These are phyloP conservation scores for Aspergillus chevalieri DNA, from an alignment of 2,329 filamentous ascomycete species.

Conservation along the genomic window DNA sequence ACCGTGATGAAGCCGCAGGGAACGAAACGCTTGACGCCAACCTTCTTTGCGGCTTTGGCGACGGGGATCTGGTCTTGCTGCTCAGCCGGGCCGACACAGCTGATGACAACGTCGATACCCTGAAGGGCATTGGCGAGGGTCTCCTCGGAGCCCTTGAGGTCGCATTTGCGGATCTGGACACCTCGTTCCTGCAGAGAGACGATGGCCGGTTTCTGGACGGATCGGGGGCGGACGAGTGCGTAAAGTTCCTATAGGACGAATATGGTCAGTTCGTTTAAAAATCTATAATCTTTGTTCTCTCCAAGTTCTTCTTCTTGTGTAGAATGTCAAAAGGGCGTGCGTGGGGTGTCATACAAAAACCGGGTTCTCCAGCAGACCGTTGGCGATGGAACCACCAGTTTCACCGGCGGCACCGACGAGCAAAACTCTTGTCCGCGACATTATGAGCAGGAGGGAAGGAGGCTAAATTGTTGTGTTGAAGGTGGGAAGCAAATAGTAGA, in stretches of 20 bases:
- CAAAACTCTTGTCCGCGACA: slow-evolving; percentile 32
- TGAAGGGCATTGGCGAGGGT: slow-evolving; percentile 38
- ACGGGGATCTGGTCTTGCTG: slow-evolving; percentile 42
- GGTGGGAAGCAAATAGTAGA: slow-evolving; percentile 5
- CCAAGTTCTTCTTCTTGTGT: too few relatives aligned
- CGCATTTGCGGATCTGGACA: slow-evolving; percentile 38
- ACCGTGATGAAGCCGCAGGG: slow-evolving; percentile 47
- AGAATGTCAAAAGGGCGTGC: too few relatives aligned
- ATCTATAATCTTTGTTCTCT: too few relatives aligned
- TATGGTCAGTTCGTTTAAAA: slow-evolving; percentile 2
- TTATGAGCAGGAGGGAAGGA: slow-evolving; percentile 13
- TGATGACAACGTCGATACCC: slow-evolving; percentile 44
- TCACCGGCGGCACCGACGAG: slow-evolving; percentile 36
- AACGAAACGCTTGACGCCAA: slow-evolving; percentile 48
- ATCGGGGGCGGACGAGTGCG: slow-evolving; percentile 44
- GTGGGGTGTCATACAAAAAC: slow-evolving; percentile 12
- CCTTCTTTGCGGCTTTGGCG: slow-evolving; percentile 44
- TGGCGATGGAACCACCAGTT: slow-evolving; percentile 35
- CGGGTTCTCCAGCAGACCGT: slow-evolving; percentile 29
- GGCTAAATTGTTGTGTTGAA: slow-evolving; percentile 1
- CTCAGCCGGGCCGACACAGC: slow-evolving; percentile 30
- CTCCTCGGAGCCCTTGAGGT: slow-evolving; percentile 39
- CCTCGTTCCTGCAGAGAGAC: slow-evolving; percentile 37
- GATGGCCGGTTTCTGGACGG: slow-evolving; percentile 43
- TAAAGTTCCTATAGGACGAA: slow-evolving; percentile 38